Evolutionary conservation across 257 asterid species (phyloP), one percentile per base, ranked within the genome.

Genomic region (Fraxinus cuspidata): DNA sequence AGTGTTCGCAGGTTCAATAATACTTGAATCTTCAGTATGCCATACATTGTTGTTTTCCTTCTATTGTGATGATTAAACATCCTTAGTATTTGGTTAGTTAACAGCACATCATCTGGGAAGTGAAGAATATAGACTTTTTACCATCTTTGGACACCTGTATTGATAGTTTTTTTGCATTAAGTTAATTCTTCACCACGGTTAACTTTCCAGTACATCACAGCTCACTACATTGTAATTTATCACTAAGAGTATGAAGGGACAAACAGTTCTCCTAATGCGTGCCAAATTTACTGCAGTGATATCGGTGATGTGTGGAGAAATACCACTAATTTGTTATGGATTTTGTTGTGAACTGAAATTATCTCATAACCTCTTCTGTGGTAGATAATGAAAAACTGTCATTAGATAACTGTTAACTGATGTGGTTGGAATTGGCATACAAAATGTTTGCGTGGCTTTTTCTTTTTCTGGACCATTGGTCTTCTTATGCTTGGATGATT

Each of bases 1-100:
- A 91, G 98, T 82, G 98, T 95, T 66, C 99, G 99, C 85, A 95
- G 99, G 99, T 93, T 82, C 53, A 25, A 65, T 21, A 31, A 13
- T 65, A 42, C 68, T 75, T 28, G n/a, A 68, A 60, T 73, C 34
- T 51, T 68, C 38, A 19, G 67, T 31, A 58, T 73, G 49, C 31
- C 27, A 70, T 13, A 66, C 58, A 53, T 75, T 40, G 37, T 82
- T 56, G 1, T 64, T 73, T 73, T 53, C 19, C 60, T 35, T 38
- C 37, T 32, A 2, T 67, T 72, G 38, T 56, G 28, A 47, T 34
- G 40, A 16, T 16, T 40, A 40, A 7, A 29, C 27, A 53, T 60
- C 28, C 37, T 64, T 15, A 28, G 32, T 35, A 40, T 72, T 40
- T 8, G 44, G 35, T 70, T 65, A 44, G 7, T 28, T 42, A 72